Percentiles rank a stretch among this genome's conserved stretches.
Conservation (phyloP, 805 yeast genomes). For the Suhomyces emberorum region DNA sequence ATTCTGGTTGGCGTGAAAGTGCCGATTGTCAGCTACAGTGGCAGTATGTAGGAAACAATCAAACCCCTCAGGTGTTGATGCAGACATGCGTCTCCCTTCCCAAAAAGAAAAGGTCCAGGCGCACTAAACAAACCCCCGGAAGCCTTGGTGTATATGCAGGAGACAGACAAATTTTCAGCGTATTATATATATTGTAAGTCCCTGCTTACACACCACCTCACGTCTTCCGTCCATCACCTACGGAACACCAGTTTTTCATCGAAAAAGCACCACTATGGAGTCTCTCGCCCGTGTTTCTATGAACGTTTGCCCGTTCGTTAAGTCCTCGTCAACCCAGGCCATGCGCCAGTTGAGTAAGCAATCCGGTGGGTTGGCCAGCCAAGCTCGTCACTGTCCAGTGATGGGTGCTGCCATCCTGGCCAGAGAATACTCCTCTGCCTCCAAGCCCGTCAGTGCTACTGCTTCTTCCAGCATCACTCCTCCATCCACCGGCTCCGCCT, state of each 20-base stretch:
- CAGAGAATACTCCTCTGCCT: constrained; percentile 45
- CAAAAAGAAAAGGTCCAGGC: constrained; percentile 2
- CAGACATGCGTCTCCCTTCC: background rate
- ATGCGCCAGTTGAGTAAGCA: constrained; percentile 53
- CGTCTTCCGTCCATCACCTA: no score
- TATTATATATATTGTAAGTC: constrained; percentile 1
- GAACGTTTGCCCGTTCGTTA: constrained; percentile 81
- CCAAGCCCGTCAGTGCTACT: constrained; percentile 44
- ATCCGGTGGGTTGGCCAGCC: constrained; percentile 44
- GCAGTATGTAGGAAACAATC: background rate
- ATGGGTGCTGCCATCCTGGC: constrained; percentile 74
- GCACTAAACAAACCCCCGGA: constrained; percentile 1
- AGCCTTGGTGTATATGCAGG: background rate
- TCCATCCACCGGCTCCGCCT: constrained; percentile 23
- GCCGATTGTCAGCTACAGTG: no score
- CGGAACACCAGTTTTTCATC: background rate
- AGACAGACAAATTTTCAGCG: constrained; percentile 3
- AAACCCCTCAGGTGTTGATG: background rate
- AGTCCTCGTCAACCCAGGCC: constrained; percentile 54
- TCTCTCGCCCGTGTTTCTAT: constrained; percentile 71
- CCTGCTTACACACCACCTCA: no score
- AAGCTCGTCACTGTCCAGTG: constrained; percentile 83
- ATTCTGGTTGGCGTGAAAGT: no score
- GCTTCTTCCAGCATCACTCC: constrained; percentile 42
- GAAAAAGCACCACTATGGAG: constrained; percentile 60